Evolutionary conservation across 192 early-diverging fungal species (phyloP).

Genomic region (Paraglomus brasilianum): DNA sequence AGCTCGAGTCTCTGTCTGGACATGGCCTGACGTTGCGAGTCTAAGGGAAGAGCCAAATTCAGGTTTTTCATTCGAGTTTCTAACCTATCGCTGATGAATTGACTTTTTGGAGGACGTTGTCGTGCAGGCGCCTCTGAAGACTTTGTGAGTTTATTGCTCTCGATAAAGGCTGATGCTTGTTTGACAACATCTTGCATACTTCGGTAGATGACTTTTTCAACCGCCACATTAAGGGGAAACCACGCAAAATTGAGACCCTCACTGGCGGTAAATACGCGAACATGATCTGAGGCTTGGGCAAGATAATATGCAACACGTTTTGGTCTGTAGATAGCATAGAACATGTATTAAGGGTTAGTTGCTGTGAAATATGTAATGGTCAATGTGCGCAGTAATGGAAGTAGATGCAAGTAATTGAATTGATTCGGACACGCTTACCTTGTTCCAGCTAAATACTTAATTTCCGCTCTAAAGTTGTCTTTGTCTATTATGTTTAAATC

Average conservation of each 20-base stretch:
- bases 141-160: conserved; percentile 46
- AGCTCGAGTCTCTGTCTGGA: conserved; percentile 34
- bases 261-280: conserved; percentile 58
- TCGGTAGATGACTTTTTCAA: conserved; percentile 67
- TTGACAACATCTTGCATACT: conserved; percentile 83
- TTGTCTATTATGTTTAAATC: conserved; percentile 73
- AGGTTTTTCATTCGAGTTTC: conserved; percentile 47
- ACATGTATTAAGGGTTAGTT: not conserved
- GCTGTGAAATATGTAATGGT: not conserved
- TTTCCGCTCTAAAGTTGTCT: conserved; percentile 70
- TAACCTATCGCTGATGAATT: conserved; percentile 41
- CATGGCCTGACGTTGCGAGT: conserved; percentile 47
- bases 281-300: conserved; percentile 64
- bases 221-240: conserved; percentile 63
- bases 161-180: conserved; percentile 66
- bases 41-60: conserved; percentile 48
- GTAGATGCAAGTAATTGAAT: not conserved
- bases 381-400: not conserved
- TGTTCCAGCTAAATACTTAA: conserved; percentile 79
- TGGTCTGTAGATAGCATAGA: conserved; percentile 44
- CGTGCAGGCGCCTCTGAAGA: conserved; percentile 37
- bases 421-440: conserved; percentile 40
- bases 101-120: conserved; percentile 43
- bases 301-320: conserved; percentile 81
- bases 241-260: conserved; percentile 73